Conservation (phyloP, 2,329 filamentous ascomycete species). For the Colletotrichum tabaci region DNA sequence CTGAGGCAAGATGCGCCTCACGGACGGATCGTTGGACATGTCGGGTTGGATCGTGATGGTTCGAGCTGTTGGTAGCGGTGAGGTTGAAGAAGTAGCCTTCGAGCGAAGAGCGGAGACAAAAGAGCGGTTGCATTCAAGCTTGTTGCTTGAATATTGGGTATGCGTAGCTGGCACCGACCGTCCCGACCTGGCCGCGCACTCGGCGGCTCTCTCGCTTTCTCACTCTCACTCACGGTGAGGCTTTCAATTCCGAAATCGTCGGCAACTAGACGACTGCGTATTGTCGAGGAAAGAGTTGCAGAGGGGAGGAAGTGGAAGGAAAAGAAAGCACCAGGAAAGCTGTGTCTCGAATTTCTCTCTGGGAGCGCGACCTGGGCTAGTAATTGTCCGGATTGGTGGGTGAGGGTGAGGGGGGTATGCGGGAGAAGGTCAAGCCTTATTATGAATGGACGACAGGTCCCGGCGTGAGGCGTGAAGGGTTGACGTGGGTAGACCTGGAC, state of each 20-base stretch:
- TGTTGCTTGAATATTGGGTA: conserved; percentile 12
- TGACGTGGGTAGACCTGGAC: conserved; percentile 40
- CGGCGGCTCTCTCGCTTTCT: conserved; percentile 22
- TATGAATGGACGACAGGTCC: conserved; percentile 44
- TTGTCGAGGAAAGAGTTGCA: conserved; percentile 25
- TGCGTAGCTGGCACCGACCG: conserved; percentile 27
- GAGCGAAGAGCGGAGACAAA: conserved; percentile 35
- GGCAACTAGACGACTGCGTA: conserved; percentile 18
- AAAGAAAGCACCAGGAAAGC: conserved; percentile 41
- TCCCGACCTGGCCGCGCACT: conserved; percentile 31
- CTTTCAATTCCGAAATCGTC: conserved; percentile 2
- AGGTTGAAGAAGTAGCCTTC: conserved; percentile 40
- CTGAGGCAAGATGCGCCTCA: conserved; percentile 76
- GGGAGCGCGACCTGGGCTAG: conserved; percentile 33
- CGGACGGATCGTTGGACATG: conserved; percentile 76
- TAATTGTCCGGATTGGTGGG: conserved; percentile 41
- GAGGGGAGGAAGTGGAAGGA: conserved; percentile 31
- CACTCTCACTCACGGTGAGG: conserved; percentile 11
- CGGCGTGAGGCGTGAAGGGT: conserved; percentile 41
- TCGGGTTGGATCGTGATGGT: conserved; percentile 40
- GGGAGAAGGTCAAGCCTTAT: conserved; percentile 44
- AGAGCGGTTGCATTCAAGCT: conserved; percentile 40
- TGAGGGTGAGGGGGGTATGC: conserved; percentile 40
- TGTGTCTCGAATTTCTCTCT: conserved; percentile 42
- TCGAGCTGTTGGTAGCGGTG: conserved; percentile 31